Base-by-base conservation (phyloP, 768 basidiomycete genomes). In the Boletus tomentosulus region DNA sequence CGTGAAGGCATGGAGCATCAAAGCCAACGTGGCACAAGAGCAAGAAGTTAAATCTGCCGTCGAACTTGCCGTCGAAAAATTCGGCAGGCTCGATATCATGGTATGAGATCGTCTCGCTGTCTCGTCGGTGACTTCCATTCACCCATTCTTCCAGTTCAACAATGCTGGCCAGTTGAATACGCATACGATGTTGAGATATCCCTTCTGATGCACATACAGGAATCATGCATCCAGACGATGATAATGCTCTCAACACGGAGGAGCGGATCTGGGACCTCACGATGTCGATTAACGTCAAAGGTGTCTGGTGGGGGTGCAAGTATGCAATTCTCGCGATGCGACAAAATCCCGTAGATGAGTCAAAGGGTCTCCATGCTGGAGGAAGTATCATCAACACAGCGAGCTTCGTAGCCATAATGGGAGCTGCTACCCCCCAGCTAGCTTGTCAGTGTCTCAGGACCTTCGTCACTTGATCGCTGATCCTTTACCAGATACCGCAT, bases 301-400 rank as follows among this genome's bases (percentile, higher is more conserved):
- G 97, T 48, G 97, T 98, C 55, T 98, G 96, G 97, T 99, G 88
- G 86, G 97, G 97, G 31, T 95, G 89, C 79, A 98, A 98, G 73
- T 87, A 98, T 65, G 97, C 96, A 6, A 95, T 99, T 66, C 76
- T 87, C 48, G 97, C 97, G 35, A 99, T 99, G 96, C 86, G 92
- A 56, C 73, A 91, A 57, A 99, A 99, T 72, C 82, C 91, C 11
- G 82, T 82, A 44, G 94, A 98, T 54, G 79, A 81, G 55, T 74
- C 81, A 56, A 92, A 87, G 70, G 89, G 90, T 4, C 81, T 98
- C 12, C 86, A 81, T 63, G 74, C 76, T 11, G 91, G 91, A 43
- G 91, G 91, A 54, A 92, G 90, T 62, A 95, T 99, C 75, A 98
- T 98, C 74, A 98, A 98, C 73, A 95, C 92, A 10, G 96, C 97